Evolutionary conservation across 2,329 filamentous ascomycete genomes (phyloP).

Genomic region (Aspergillus calidoustus): DNA sequence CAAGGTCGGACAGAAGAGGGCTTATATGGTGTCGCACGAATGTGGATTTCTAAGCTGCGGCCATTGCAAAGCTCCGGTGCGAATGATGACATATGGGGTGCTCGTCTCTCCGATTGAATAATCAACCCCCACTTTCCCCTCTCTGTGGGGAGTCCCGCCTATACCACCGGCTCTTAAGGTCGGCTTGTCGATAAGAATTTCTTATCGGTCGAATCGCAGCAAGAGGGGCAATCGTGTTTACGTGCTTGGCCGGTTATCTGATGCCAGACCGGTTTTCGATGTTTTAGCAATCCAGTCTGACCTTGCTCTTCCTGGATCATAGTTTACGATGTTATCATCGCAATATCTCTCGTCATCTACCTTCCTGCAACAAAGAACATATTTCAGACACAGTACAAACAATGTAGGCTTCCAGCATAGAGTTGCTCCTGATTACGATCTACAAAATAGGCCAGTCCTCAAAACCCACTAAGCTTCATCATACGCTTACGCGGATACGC

Average conservation of each 20-base stretch:
- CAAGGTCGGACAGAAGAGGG: not conserved
- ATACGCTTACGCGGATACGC: too few relatives aligned
- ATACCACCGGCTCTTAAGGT: not conserved
- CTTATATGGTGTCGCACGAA: not conserved
- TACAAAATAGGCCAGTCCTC: too few relatives aligned
- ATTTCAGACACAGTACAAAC: too few relatives aligned
- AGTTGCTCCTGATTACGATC: too few relatives aligned
- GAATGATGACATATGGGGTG: slow-evolving; percentile 3
- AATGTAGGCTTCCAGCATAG: too few relatives aligned
- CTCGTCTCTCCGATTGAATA: not conserved
- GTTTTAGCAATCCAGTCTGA: too few relatives aligned
- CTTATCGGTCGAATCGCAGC: not conserved
- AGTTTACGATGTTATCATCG: too few relatives aligned
- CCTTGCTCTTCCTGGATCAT: too few relatives aligned
- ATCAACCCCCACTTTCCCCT: not conserved
- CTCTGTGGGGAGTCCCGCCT: not conserved
- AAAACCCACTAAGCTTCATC: too few relatives aligned
- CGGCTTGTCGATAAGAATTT: not conserved
- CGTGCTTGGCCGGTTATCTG: not conserved
- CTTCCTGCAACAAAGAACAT: too few relatives aligned
- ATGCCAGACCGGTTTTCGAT: not conserved
- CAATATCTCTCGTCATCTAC: too few relatives aligned
- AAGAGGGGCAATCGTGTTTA: not conserved
- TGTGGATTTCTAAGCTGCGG: slow-evolving; percentile 9
- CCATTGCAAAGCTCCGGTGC: not conserved